phyloP scores from a whole-genome alignment of 2,329 filamentous ascomycete species.

The Colletotrichum viniferum region DNA sequence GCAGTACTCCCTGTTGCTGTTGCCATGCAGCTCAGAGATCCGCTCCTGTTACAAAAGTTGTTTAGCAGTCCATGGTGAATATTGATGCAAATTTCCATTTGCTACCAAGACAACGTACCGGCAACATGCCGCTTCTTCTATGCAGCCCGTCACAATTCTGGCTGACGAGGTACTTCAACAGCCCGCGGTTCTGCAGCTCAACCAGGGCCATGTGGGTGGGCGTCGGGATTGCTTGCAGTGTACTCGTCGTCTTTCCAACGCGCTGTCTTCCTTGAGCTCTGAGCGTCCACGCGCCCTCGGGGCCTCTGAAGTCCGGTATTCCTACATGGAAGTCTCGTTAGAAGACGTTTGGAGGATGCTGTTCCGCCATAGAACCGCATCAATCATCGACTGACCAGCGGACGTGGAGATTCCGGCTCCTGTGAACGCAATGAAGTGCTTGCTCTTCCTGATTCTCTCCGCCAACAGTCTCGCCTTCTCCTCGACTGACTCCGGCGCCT shows the following conservation, averaged over 20 bases:
- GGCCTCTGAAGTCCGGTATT: constrained; percentile 53
- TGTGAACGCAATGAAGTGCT: constrained; percentile 51
- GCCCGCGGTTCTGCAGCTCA: constrained; percentile 42
- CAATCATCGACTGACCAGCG: constrained; percentile 33
- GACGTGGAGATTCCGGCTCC: constrained; percentile 52
- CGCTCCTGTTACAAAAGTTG: constrained; percentile 31
- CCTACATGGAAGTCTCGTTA: constrained; percentile 27
- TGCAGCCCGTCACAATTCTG: constrained; percentile 52
- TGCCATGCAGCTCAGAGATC: constrained; percentile 52
- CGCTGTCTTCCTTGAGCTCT: constrained; percentile 43
- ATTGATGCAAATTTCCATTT: no score
- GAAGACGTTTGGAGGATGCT: background rate
- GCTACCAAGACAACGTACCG: constrained; percentile 30
- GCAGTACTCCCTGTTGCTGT: constrained; percentile 50
- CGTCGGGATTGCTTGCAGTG: constrained; percentile 49
- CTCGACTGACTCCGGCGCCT: constrained; percentile 20
- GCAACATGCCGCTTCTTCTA: constrained; percentile 48
- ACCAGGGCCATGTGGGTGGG: constrained; percentile 52
- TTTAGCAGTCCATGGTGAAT: background rate
- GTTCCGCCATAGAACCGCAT: background rate
- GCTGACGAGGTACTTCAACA: constrained; percentile 48
- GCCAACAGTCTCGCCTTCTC: constrained; percentile 41
- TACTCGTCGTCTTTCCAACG: constrained; percentile 35
- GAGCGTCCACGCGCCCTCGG: constrained; percentile 50
- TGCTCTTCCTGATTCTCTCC: constrained; percentile 42